phyloP scores from a whole-genome alignment of 805 yeast species.

The Pichia heedii region DNA sequence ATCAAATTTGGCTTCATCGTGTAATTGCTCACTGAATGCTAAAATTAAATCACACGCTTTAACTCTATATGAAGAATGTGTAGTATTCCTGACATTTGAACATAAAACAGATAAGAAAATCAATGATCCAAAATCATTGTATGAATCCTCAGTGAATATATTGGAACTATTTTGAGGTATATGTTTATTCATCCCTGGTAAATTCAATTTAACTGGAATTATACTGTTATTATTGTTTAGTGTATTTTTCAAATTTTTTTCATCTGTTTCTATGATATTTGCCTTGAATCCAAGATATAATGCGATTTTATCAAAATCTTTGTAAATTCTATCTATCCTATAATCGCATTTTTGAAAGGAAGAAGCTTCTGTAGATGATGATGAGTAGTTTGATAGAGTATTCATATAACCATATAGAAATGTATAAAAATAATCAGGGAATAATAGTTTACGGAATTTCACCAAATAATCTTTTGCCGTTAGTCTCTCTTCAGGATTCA shows the following conservation, averaged over 20 bases:
- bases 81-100: conserved; percentile 52
- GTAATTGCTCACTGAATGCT: conserved; percentile 64
- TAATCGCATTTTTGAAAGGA: conserved; percentile 37
- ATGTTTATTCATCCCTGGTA: conserved; percentile 47
- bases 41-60: conserved; percentile 70
- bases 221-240: conserved; percentile 12
- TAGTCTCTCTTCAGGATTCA: conserved; percentile 54
- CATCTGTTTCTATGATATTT: conserved; percentile 10
- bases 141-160: conserved; percentile 15
- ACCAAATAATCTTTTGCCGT: conserved; percentile 45
- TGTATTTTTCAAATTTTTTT: conserved; percentile 3
- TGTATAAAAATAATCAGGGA: conserved; percentile 61
- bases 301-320: conserved; percentile 46
- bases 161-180: conserved; percentile 30
- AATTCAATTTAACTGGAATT: conserved; percentile 35
- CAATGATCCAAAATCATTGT: conserved; percentile 40
- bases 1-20: conserved; percentile 81
- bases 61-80: conserved; percentile 48
- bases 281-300: conserved; percentile 31
- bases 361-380: not conserved
- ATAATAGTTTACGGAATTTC: conserved; percentile 40
- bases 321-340: conserved; percentile 52
- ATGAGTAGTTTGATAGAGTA: conserved; percentile 23
- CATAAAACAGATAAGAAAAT: conserved; percentile 50
- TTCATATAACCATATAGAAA: conserved; percentile 64